A percentile compares a stretch with the other conserved stretches of the same genome.
Conservation (phyloP, 2,329 filamentous ascomycete genomes). For the Penicillium sp. region DNA sequence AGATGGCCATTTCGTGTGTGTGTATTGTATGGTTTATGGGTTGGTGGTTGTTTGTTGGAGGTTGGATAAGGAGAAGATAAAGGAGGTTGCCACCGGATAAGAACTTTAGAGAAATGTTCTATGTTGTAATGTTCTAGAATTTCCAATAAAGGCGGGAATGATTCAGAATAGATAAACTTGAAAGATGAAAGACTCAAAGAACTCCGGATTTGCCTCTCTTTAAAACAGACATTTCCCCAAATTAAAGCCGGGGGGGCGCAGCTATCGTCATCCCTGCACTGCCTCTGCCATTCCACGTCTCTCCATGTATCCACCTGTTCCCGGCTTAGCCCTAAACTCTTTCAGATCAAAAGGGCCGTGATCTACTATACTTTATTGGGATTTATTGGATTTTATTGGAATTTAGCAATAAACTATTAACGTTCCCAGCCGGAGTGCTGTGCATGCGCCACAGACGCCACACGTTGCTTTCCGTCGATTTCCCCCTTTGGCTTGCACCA, state of each 20-base stretch:
- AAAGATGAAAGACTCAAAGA: not conserved
- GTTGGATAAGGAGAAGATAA: slow-evolving; percentile 13
- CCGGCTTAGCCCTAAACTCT: not conserved
- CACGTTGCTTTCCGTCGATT: not conserved
- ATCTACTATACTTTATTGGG: not conserved
- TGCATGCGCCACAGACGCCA: slow-evolving; percentile 7
- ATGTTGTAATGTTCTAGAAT: slow-evolving; percentile 6
- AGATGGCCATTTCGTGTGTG: slow-evolving; percentile 19
- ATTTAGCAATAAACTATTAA: not conserved
- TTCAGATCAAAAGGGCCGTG: not conserved
- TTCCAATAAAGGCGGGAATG: not conserved
- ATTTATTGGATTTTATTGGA: not conserved
- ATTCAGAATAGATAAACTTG: not conserved
- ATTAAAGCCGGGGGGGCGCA: slow-evolving; percentile 1
- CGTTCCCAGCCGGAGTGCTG: not conserved
- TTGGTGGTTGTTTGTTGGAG: not conserved
- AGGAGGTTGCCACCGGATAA: slow-evolving; percentile 18
- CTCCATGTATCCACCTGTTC: slow-evolving; percentile 9
- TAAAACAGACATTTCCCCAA: not conserved
- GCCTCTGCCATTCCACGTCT: slow-evolving; percentile 3
- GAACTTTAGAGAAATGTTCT: not conserved
- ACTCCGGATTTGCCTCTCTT: not conserved
- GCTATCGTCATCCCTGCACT: slow-evolving; percentile 5
- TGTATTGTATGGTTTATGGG: slow-evolving; percentile 5
- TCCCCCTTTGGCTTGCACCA: not conserved